Evolutionary conservation across 495 filamentous ascomycete genomes (phyloP).

Genomic region (Glonium stellatum): DNA sequence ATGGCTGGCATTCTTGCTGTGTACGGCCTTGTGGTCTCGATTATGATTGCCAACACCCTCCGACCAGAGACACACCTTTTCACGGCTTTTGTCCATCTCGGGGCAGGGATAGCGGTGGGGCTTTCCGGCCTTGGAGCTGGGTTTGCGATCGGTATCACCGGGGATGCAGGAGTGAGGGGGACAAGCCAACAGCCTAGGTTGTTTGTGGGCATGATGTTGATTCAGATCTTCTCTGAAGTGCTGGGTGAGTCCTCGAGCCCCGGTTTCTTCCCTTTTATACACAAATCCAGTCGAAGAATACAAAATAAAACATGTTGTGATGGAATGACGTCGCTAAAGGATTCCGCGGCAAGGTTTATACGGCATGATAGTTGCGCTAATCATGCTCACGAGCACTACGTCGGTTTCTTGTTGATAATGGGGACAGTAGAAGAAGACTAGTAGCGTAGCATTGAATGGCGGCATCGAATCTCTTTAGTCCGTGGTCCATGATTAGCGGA

Average conservation of each 20-base stretch:
- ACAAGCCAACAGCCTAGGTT: conserved; percentile 95
- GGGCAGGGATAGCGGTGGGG: conserved; percentile 93
- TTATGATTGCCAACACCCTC: conserved; percentile 90
- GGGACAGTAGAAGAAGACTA: no score
- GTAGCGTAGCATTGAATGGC: no score
- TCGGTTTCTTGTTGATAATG: no score
- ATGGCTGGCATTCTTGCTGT: conserved; percentile 99
- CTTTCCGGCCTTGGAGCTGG: conserved; percentile 94
- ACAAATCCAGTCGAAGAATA: no score
- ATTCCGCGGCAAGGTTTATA: no score
- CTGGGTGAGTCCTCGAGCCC: conserved; percentile 58
- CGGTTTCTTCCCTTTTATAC: no score
- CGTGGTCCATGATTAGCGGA: no score
- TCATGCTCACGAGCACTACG: no score
- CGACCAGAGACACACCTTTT: conserved; percentile 76
- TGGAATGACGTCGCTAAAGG: no score
- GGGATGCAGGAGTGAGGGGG: conserved; percentile 97
- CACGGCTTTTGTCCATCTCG: conserved; percentile 94
- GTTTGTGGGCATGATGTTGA: conserved; percentile 99
- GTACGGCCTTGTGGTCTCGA: conserved; percentile 97
- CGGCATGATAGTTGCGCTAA: no score
- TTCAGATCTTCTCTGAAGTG: conserved; percentile 99
- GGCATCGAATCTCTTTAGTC: no score
- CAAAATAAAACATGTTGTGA: no score
- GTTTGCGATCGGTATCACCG: conserved; percentile 98